These are phyloP conservation scores for Cercospora sesami DNA, from an alignment of 2,329 filamentous ascomycete species.

Conservation along the genomic window DNA sequence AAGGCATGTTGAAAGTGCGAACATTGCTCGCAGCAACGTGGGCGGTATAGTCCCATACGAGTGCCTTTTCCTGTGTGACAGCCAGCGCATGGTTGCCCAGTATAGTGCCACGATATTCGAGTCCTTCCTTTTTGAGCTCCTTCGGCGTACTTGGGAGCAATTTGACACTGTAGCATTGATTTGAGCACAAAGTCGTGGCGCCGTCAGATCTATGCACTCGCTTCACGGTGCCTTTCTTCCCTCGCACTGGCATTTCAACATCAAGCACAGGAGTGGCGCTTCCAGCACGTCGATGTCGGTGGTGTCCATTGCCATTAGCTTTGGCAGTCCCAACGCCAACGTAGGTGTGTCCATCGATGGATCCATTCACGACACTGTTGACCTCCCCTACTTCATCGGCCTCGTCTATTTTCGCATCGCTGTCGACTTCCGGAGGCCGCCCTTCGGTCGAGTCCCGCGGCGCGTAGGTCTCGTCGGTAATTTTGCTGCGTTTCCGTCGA, in stretches of 20 bases:
- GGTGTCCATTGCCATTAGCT: slow-evolving; percentile 20
- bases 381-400: slow-evolving; percentile 18
- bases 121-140: slow-evolving; percentile 62
- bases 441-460: slow-evolving; percentile 27
- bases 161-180: slow-evolving; percentile 79
- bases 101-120: slow-evolving; percentile 54
- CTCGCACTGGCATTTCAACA: slow-evolving; percentile 29
- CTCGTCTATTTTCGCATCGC: slow-evolving; percentile 19
- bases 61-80: slow-evolving; percentile 76
- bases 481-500: slow-evolving; percentile 50
- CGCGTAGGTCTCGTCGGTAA: slow-evolving; percentile 46
- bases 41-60: slow-evolving; percentile 83
- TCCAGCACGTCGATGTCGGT: slow-evolving; percentile 17
- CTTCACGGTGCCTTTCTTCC: slow-evolving; percentile 34
- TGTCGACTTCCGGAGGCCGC: background rate
- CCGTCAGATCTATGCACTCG: slow-evolving; percentile 34
- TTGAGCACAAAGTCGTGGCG: slow-evolving; percentile 63
- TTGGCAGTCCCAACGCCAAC: background rate
- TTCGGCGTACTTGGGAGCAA: slow-evolving; percentile 82
- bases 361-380: slow-evolving; percentile 27
- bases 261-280: slow-evolving; percentile 16
- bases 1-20: slow-evolving; percentile 76
- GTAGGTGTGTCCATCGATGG: slow-evolving; percentile 12
- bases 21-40: slow-evolving; percentile 68
- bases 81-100: slow-evolving; percentile 59